Evolutionary conservation across 495 filamentous ascomycete species (phyloP).

Genomic region (Neurospora intermedia): DNA sequence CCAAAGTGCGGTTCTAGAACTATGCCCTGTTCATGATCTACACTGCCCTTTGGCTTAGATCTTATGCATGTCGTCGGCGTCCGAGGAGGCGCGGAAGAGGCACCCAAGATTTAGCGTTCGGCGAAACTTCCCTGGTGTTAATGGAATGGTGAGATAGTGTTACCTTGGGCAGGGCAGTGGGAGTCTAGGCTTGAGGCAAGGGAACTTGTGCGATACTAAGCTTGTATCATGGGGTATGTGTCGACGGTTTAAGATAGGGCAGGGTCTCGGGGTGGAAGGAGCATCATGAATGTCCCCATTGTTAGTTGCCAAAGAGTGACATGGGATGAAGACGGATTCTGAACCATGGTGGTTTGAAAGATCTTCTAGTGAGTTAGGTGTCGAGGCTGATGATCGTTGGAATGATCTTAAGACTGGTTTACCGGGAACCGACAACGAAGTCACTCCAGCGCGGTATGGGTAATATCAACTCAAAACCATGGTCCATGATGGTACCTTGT

Average conservation of each 20-base stretch:
- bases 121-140: background rate
- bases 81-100: rapidly evolving
- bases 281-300: background rate
- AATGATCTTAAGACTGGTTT: background rate
- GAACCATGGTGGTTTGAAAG: background rate
- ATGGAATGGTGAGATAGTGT: background rate
- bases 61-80: background rate
- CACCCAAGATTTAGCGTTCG: background rate
- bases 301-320: background rate
- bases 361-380: background rate
- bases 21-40: background rate
- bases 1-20: background rate
- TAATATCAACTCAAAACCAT: background rate
- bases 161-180: background rate
- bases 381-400: background rate
- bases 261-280: background rate
- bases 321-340: background rate
- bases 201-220: background rate
- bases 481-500: background rate
- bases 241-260: background rate
- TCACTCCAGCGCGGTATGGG: background rate
- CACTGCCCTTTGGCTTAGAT: background rate
- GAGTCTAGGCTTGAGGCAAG: background rate
- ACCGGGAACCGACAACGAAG: background rate
- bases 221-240: background rate